Evolutionary conservation across 208 protist genomes (phyloP), one percentile per base, ranked within the genome.

Genomic region (Wallacemonas rigidus): DNA sequence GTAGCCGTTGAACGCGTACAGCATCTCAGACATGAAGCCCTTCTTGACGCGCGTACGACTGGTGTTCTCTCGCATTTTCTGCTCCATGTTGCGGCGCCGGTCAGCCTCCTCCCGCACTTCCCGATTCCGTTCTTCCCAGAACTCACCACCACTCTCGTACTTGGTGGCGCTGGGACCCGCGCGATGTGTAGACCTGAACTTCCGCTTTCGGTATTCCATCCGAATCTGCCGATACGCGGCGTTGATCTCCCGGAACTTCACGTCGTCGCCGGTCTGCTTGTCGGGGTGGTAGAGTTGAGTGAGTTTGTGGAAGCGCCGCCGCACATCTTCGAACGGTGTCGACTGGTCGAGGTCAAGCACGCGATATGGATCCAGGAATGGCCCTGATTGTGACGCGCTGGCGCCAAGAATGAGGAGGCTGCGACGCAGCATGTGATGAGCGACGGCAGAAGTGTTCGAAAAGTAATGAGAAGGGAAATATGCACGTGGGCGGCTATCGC

Each of bases 221-320:
- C 86, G 85, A 26, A 93, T 57, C 15, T 81, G 11, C 11, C 83
- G 80, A 58, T 94, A 94, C 12, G 89, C 89, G 15, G 76, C 76
- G 62, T 88, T 91, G 63, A 94, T 90, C 61, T 94, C 89, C 14
- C 82, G 81, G 61, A 94, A 94, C 74, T 86, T 92, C 8, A 60
- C 74, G 12, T 83, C 75, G 61, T 94, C 83, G 17, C 89, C 89
- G 44, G 79, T 51, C 26, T 83, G 74, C 77, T 90, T 88, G 60
- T 94, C 89, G 12, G 89, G 89, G 67, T 94, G 89, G 57, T 92
- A 90, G 17, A 63, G 56, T 15, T 77, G 87, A 1, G 89, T 85
- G 43, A 94, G 89, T 51, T 89, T 72, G 36, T 91, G 83, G 70
- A 85, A 94, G n/a, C 76, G 74, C 7, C 69, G 43, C 41, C 80